phyloP scores from a whole-genome alignment of 2,329 filamentous ascomycete species.

The Fusarium sp. region DNA sequence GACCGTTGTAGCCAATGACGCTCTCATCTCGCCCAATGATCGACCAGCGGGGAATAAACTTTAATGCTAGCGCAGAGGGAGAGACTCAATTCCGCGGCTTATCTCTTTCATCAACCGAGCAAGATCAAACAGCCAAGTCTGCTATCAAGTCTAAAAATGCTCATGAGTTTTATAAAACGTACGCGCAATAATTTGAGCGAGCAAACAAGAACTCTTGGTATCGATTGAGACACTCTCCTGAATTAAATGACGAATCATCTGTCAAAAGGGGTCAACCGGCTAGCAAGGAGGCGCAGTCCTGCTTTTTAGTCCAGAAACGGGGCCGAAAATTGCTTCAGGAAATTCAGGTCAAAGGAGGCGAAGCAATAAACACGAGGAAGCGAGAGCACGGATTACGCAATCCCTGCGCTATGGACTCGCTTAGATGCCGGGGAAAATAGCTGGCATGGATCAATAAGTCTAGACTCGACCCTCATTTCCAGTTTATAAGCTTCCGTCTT shows the following conservation, averaged over 20 bases:
- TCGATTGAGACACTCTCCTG: background rate
- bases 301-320: background rate
- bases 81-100: background rate
- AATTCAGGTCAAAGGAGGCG: background rate
- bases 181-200: background rate
- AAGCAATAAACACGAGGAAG: background rate
- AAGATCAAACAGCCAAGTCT: background rate
- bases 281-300: background rate
- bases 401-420: background rate
- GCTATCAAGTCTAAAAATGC: background rate
- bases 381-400: background rate
- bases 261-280: background rate
- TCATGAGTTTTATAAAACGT: background rate
- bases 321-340: background rate
- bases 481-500: background rate
- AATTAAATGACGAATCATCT: background rate
- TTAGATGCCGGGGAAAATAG: background rate
- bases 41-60: background rate
- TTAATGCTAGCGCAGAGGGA: background rate
- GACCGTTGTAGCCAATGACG: conserved; percentile 13
- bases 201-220: background rate
- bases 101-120: background rate
- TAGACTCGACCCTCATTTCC: background rate
- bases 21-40: background rate
- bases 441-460: background rate